Percentiles rank a stretch among this genome's conserved stretches.
These are phyloP conservation scores for Coccomyxa sp. DNA, from an alignment of 139 green algal genomes.

Conservation along the genomic window DNA sequence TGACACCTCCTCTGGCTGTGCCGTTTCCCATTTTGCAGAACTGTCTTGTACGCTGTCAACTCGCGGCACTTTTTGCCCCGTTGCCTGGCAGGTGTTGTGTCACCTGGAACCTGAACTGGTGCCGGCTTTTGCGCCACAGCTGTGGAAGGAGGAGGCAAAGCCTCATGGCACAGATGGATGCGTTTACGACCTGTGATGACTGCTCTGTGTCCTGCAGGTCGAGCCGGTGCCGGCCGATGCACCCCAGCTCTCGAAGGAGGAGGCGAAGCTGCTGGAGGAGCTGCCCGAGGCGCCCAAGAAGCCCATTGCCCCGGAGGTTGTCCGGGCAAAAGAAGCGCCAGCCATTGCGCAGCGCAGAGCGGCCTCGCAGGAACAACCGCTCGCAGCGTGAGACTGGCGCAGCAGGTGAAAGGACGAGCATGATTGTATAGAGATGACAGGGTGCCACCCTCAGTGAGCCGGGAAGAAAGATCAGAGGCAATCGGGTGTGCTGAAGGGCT, in stretches of 20 bases:
- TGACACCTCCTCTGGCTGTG: background rate
- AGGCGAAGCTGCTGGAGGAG: background rate
- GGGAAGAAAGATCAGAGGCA: no score
- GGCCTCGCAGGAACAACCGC: background rate
- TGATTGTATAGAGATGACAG: no score
- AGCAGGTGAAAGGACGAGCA: no score
- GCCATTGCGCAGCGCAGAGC: background rate
- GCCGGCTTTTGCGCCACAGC: background rate
- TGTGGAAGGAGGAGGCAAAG: background rate
- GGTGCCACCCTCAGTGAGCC: no score
- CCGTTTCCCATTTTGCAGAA: background rate
- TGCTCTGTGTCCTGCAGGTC: background rate
- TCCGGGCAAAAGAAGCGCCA: background rate
- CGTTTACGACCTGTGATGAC: background rate
- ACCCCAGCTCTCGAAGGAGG: background rate
- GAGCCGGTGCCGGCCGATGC: background rate
- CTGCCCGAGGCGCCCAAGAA: background rate
- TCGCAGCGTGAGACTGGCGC: slow-evolving; percentile 6
- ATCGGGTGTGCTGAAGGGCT: no score
- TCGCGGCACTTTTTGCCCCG: no score
- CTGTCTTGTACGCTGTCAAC: background rate
- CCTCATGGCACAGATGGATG: background rate
- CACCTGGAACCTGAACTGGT: background rate
- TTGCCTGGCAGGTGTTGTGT: no score
- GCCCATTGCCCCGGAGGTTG: background rate